A percentile compares a stretch with the other conserved stretches of the same genome.
Conservation (phyloP, 371 early-diverging fungal species). For the Thermomucor indicae-seudaticae region DNA sequence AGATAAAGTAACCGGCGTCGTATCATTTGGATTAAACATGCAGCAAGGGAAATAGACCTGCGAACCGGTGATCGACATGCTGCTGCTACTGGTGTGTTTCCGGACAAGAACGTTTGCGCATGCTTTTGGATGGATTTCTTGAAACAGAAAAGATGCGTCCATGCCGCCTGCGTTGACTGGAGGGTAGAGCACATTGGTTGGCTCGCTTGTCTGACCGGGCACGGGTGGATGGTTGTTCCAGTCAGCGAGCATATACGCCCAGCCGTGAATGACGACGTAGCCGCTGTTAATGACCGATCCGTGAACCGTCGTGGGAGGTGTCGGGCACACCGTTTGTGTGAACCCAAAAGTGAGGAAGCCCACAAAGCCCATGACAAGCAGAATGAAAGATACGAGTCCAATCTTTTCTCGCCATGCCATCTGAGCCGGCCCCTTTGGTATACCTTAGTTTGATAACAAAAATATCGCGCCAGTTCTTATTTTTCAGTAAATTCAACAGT, state of each 20-base stretch:
- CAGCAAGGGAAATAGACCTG: slow-evolving; percentile 71
- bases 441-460: slow-evolving; percentile 23
- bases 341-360: slow-evolving; percentile 64
- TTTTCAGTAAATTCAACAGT: background rate
- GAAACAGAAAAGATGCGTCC: slow-evolving; percentile 55
- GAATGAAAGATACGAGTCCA: slow-evolving; percentile 67
- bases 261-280: slow-evolving; percentile 48
- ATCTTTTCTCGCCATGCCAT: slow-evolving; percentile 87
- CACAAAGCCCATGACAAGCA: slow-evolving; percentile 42
- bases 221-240: slow-evolving; percentile 47
- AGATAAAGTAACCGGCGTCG: slow-evolving; percentile 36
- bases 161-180: slow-evolving; percentile 61
- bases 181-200: slow-evolving; percentile 51
- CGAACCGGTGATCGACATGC: slow-evolving; percentile 13
- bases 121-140: slow-evolving; percentile 37
- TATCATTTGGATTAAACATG: slow-evolving; percentile 44
- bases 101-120: slow-evolving; percentile 47
- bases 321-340: slow-evolving; percentile 49
- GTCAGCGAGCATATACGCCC: slow-evolving; percentile 48
- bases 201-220: slow-evolving; percentile 24
- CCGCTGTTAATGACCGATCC: slow-evolving; percentile 34
- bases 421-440: slow-evolving; percentile 47
- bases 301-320: slow-evolving; percentile 20
- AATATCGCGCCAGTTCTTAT: background rate
- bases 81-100: background rate